Evolutionary conservation across 129 eudicot species (phyloP).

Genomic region (Helichrysum umbraculigerum): DNA sequence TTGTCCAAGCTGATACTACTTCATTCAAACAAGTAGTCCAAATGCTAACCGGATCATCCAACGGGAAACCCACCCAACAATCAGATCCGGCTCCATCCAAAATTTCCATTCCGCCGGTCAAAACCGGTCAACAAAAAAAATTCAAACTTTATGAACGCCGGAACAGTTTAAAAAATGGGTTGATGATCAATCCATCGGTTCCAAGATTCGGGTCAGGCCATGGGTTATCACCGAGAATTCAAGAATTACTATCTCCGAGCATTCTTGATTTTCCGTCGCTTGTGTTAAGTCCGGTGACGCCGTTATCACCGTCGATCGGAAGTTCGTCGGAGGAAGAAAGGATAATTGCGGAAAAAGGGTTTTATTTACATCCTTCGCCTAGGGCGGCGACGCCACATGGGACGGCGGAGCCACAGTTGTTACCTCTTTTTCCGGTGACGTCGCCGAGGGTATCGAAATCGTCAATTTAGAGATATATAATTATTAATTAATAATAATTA

Average conservation of each 20-base stretch:
- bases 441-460: slow-evolving; percentile 57
- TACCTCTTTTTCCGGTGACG: slow-evolving; percentile 82
- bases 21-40: slow-evolving; percentile 91
- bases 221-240: slow-evolving; percentile 50
- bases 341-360: slow-evolving; percentile 73
- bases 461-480: background rate
- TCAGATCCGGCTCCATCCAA: slow-evolving; percentile 39
- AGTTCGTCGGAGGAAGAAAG: slow-evolving; percentile 71
- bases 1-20: slow-evolving; percentile 81
- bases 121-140: slow-evolving; percentile 57
- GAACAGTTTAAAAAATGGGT: slow-evolving; percentile 69
- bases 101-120: slow-evolving; percentile 60
- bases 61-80: slow-evolving; percentile 39
- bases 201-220: slow-evolving; percentile 34
- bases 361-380: slow-evolving; percentile 84
- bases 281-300: slow-evolving; percentile 77
- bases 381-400: slow-evolving; percentile 54
- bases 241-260: slow-evolving; percentile 81
- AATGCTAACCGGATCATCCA: slow-evolving; percentile 88
- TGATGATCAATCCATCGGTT: slow-evolving; percentile 62
- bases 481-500: background rate
- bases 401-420: slow-evolving; percentile 60
- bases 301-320: slow-evolving; percentile 52
- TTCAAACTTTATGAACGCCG: slow-evolving; percentile 80
- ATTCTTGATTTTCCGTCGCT: slow-evolving; percentile 87